Evolutionary conservation across 352 stramenopile genomes (phyloP), one percentile per base, ranked within the genome.

Genomic region (Peronospora tabacina): DNA sequence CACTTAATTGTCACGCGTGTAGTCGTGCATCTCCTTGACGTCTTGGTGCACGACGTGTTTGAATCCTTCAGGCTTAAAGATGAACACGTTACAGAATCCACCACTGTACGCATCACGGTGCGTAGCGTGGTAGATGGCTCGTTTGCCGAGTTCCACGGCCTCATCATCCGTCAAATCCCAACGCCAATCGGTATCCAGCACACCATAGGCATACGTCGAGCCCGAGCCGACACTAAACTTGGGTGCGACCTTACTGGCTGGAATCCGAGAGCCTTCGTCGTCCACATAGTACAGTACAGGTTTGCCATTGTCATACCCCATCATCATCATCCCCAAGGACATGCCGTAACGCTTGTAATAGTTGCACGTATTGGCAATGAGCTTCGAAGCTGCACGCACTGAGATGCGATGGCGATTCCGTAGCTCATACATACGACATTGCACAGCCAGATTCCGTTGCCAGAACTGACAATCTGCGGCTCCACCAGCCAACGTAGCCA

Each of bases 261-360:
- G 88, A 34, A 99, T 90, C 37, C 97, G 84, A 11, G 95, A 99
- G 49, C 95, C 97, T 66, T 99, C 97, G 63, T 99, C 94, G 72
- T 99, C 97, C n/a, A 99, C 95, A 65, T 99, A 99, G 75, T 99
- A 99, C 15, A 99, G 84, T 69, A 98, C 90, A 5, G 97, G 96
- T 49, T 97, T 87, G 29, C 83, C 87, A 42, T 93, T 97, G 83
- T 99, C 97, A 87, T 98, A 99, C 46, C 97, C 97, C 60, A 97
- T 98, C 70, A 99, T 96, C 97, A 99, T 99, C 63, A 98, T 99
- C 36, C 97, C 97, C 68, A 99, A 77, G 67, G 89, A 97, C 61
- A 98, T 87, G 37, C 90, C 86, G 72, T 81, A 95, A 59, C 61
- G 66, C 73, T 85, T 94, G 75, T 96, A 96, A 68, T 92, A 95